Evolutionary conservation across 306 rosid genomes (phyloP).

Genomic region (Carpinus fangiana): DNA sequence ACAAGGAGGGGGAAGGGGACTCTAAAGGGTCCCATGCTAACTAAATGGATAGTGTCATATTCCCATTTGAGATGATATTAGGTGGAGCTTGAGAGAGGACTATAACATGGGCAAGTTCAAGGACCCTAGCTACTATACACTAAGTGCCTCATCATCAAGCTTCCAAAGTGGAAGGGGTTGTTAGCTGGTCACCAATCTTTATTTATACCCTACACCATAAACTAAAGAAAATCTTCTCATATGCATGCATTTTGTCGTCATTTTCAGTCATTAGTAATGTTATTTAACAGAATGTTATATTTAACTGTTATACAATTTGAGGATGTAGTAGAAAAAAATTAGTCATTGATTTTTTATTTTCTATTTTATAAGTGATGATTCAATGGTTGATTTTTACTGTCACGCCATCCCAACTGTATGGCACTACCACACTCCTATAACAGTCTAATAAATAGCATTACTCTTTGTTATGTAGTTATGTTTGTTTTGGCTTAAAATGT

Average conservation of each 20-base stretch:
- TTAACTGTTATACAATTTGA: too few species aligned
- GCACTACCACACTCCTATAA: too few species aligned
- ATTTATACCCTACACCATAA: constrained; percentile 1
- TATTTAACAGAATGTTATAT: too few species aligned
- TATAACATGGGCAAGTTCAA: constrained; percentile 64
- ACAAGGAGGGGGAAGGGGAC: constrained; percentile 47
- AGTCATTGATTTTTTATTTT: too few species aligned
- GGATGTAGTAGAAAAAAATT: too few species aligned
- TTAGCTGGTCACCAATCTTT: constrained; percentile 48
- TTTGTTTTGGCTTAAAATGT: too few species aligned
- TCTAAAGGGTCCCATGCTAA: constrained; percentile 32
- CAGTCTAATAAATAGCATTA: too few species aligned
- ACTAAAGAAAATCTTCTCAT: background rate
- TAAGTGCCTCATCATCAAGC: constrained; percentile 24
- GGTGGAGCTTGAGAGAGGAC: constrained; percentile 43
- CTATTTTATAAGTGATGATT: too few species aligned
- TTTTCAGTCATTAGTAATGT: too few species aligned
- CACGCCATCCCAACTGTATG: too few species aligned
- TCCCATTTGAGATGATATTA: constrained; percentile 44
- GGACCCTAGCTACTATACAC: constrained; percentile 28
- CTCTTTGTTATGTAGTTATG: too few species aligned
- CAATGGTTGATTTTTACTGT: too few species aligned
- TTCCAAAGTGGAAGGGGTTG: constrained; percentile 46
- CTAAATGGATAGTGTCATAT: constrained; percentile 33
- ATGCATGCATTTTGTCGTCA: constrained; percentile 6